Evolutionary conservation across 768 basidiomycete species (phyloP).

Genomic region (Boletus vinaceobasis): DNA sequence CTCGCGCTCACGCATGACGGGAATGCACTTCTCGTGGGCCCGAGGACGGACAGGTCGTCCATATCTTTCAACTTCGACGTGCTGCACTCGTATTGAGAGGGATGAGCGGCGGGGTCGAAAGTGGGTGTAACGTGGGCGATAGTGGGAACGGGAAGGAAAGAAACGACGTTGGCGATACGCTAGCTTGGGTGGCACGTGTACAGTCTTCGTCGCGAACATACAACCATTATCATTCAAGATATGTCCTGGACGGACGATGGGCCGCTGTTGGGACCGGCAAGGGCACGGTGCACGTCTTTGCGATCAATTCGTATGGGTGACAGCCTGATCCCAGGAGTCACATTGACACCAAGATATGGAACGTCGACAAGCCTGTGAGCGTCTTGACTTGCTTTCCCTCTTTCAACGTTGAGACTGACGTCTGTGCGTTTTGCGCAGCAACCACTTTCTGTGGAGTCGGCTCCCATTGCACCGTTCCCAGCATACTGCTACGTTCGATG

Average conservation of each 20-base stretch:
- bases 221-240: no score
- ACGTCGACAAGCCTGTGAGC: slow-evolving; percentile 47
- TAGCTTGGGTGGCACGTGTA: no score
- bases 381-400: background rate
- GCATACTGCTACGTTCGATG: no score
- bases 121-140: background rate
- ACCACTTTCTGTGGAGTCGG: slow-evolving; percentile 49
- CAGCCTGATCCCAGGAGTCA: slow-evolving; percentile 59
- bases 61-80: background rate
- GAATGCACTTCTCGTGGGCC: slow-evolving; percentile 49
- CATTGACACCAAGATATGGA: slow-evolving; percentile 53
- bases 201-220: no score
- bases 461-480: slow-evolving; percentile 40
- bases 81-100: slow-evolving; percentile 6
- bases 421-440: slow-evolving; percentile 35
- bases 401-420: background rate
- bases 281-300: slow-evolving; percentile 68
- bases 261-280: slow-evolving; percentile 62
- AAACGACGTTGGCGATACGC: no score
- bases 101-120: background rate
- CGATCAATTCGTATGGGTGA: slow-evolving; percentile 74
- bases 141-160: background rate
- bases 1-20: slow-evolving; percentile 55
- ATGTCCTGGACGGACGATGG: slow-evolving; percentile 55
- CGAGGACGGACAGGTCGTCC: slow-evolving; percentile 51